Evolutionary conservation across 2,329 filamentous ascomycete species (phyloP), one percentile per base, ranked within the genome.

Genomic region (Colletotrichum endophyticum): DNA sequence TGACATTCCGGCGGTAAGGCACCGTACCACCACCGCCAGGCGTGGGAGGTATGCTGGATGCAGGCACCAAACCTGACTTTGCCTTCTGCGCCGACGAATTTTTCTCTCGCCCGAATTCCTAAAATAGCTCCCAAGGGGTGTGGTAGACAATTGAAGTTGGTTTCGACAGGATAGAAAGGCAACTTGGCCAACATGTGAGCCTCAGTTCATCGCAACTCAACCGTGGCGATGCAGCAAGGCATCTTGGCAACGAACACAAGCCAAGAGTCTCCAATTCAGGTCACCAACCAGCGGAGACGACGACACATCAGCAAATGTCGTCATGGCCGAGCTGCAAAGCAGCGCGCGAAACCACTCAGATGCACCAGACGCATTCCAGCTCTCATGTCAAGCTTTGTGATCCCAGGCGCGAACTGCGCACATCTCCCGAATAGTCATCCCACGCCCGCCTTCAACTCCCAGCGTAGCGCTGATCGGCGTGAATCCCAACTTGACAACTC

Each of bases 61-160:
- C 74, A 76, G 74, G 74, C 74, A 76, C 74, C 57, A 53, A 25
- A 44, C 66, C 22, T 66, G 13, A 49, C 53, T 44, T 59, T 22
- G 28, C 32, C n/a, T 64, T 19, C 34, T 64, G n/a, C 22, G 12
- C 7, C 34, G 25, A 39, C 27, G 36, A 27, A 19, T 44, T 44
- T 73, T 68, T 30, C 36, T 32, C 32, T 25, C 19, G 56, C 44
- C 12, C 34, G 25, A 22, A 27, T 34, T 68, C 70, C 70, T 4
- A 32, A 73, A 76, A 76, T 76, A 76, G 64, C 44, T 30, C n/a
- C 27, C 13, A 25, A 22, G 36, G 39, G 25, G 22, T 27, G 44
- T 28, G 16, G 16, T 28, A 13, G 15, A 36, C 7, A 13, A n/a
- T 34, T 34, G 28, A 22, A 22, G 19, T n/a, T 63, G 30, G 30